Evolutionary conservation across 1,284 basidiomycete genomes (phyloP).

Genomic region (Neolentinus lepideus): DNA sequence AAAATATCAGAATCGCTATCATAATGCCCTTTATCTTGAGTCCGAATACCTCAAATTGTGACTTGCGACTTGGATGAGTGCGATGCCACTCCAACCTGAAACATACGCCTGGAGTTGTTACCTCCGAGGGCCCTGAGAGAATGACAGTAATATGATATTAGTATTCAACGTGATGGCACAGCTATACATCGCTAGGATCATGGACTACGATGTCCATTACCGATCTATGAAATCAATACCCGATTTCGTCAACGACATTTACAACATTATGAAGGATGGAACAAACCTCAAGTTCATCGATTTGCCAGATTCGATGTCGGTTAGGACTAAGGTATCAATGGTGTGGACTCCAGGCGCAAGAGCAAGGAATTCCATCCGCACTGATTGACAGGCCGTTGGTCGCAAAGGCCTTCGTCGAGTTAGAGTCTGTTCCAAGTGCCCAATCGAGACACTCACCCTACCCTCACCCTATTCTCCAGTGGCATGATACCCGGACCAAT

Average conservation of each 20-base stretch:
- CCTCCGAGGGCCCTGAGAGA: no score
- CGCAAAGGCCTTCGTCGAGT: slow-evolving; percentile 55
- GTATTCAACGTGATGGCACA: neutral
- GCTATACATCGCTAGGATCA: slow-evolving; percentile 23
- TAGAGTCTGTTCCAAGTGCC: neutral
- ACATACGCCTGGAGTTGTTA: no score
- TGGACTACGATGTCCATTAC: slow-evolving; percentile 65
- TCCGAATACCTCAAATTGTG: no score
- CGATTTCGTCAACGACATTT: neutral
- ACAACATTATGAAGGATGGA: no score
- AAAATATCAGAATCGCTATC: no score
- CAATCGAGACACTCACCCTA: slow-evolving; percentile 56
- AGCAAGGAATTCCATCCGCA: slow-evolving; percentile 82
- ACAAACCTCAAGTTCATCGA: slow-evolving; percentile 67
- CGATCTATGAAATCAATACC: slow-evolving; percentile 30
- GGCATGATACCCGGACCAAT: slow-evolving; percentile 62
- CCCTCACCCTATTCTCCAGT: slow-evolving; percentile 73
- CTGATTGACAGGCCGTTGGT: slow-evolving; percentile 77
- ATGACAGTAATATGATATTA: neutral
- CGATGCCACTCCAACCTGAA: no score
- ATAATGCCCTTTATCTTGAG: no score
- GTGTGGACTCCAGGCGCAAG: slow-evolving; percentile 75
- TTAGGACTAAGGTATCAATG: slow-evolving; percentile 66
- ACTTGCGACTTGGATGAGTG: no score
- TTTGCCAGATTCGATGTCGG: slow-evolving; percentile 67